Evolutionary conservation across 306 rosid genomes (phyloP).

Genomic region (Dalbergia oliveri): DNA sequence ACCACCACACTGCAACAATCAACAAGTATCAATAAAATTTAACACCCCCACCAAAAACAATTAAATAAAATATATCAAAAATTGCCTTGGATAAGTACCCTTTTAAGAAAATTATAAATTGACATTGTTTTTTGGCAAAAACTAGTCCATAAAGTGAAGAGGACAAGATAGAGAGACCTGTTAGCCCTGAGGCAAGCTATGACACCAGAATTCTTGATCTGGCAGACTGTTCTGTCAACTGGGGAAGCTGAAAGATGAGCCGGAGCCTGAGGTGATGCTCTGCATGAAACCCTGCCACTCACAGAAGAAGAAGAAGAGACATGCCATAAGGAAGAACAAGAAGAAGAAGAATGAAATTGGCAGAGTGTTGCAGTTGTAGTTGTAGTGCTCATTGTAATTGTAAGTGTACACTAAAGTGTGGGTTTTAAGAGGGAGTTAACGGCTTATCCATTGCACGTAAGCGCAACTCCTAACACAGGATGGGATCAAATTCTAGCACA

Average conservation of each 20-base stretch:
- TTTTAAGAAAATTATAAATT: not conserved
- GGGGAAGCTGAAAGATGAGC: conserved; percentile 51
- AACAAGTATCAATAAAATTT: not conserved
- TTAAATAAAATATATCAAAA: too few species aligned
- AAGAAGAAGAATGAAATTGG: conserved; percentile 44
- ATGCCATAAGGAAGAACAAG: conserved; percentile 14
- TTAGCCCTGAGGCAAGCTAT: conserved; percentile 94
- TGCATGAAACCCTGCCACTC: conserved; percentile 50
- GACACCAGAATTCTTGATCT: conserved; percentile 72
- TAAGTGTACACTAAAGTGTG: not conserved
- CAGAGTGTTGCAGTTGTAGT: conserved; percentile 32
- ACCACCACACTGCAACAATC: not conserved
- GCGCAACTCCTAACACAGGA: not conserved
- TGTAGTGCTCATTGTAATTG: conserved; percentile 39
- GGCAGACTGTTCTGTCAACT: conserved; percentile 57
- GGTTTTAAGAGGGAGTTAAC: not conserved
- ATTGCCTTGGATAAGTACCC: not conserved
- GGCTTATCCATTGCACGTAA: conserved; percentile 34
- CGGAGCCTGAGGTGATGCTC: conserved; percentile 38
- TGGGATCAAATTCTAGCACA: not conserved
- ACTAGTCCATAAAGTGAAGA: not conserved
- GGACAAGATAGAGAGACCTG: conserved; percentile 54
- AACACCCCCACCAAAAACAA: not conserved
- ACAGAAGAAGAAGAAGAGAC: conserved; percentile 31
- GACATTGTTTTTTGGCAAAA: not conserved